Evolutionary conservation across 2,329 filamentous ascomycete species (phyloP).

Genomic region (Ophiostoma novo-ulmi): DNA sequence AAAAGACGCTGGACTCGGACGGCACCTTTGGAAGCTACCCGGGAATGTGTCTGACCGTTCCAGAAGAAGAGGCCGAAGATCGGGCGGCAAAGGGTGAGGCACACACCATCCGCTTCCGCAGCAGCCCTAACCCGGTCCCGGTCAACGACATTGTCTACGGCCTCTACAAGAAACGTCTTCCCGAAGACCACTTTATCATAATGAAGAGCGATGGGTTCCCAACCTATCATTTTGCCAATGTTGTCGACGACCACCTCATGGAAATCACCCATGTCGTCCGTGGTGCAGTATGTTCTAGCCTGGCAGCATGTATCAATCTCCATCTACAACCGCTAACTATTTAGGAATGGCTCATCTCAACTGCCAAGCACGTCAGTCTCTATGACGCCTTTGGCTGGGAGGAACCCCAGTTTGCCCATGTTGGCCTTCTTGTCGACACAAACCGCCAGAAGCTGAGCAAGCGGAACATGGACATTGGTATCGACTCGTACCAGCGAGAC

Average conservation of each 20-base stretch:
- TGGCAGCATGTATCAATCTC: background rate
- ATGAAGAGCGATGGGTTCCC: slow-evolving; percentile 88
- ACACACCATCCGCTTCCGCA: slow-evolving; percentile 72
- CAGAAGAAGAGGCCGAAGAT: slow-evolving; percentile 62
- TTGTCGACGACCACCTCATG: slow-evolving; percentile 95
- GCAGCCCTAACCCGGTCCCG: slow-evolving; percentile 54
- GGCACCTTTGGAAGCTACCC: slow-evolving; percentile 42
- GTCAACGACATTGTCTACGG: slow-evolving; percentile 81
- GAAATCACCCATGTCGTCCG: slow-evolving; percentile 91
- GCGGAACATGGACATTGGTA: slow-evolving; percentile 56
- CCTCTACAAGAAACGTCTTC: slow-evolving; percentile 49
- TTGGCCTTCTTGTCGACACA: slow-evolving; percentile 65
- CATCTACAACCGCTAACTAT: background rate
- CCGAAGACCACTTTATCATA: slow-evolving; percentile 77
- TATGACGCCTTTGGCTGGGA: slow-evolving; percentile 74
- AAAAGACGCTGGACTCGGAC: slow-evolving; percentile 55
- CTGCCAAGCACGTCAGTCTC: slow-evolving; percentile 65
- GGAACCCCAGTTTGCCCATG: slow-evolving; percentile 71
- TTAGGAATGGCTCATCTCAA: slow-evolving; percentile 92
- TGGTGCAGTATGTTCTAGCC: slow-evolving; percentile 56
- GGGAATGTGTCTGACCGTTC: slow-evolving; percentile 65
- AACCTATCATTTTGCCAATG: slow-evolving; percentile 96
- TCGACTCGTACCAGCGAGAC: slow-evolving; percentile 46
- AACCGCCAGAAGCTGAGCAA: slow-evolving; percentile 81
- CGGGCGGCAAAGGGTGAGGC: slow-evolving; percentile 63